Evolutionary conservation across 2,329 filamentous ascomycete genomes (phyloP), one percentile per base, ranked within the genome.

Genomic region (Cladophialophora immunda): DNA sequence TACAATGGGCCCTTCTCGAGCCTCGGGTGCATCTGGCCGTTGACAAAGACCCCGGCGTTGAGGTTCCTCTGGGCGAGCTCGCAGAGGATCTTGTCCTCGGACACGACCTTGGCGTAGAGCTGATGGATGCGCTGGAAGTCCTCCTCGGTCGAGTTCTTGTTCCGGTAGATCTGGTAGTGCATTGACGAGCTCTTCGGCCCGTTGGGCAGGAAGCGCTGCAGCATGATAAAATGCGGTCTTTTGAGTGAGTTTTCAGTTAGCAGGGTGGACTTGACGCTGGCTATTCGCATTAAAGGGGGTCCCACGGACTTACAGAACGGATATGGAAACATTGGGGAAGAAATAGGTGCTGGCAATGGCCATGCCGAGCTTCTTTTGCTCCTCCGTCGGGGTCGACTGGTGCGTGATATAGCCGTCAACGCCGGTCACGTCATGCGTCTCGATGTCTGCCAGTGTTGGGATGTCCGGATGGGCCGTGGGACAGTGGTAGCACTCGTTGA

Each of bases 61-160:
- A 90, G 81, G 75, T 90, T 90, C 75, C 81, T 82, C 73, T 90
- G 87, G 1, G 86, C 83, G 13, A 81, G 82, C 70, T 83, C 79
- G 78, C 87, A 90, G 29, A 90, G 83, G 8, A 84, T 80, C 73
- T 89, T 89, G 78, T 90, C 88, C 76, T 90, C 88, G 1, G 82
- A 81, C 84, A 89, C 86, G 76, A 90, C 83, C 45, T 85, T 84
- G 76, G 86, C 87, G 80, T 89, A 90, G 72, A 89, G 85, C 54
- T 84, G 77, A 75, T 82, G 83, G 76, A 89, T 86, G 60, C 80
- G 76, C n/a, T 82, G 76, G 74, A 90, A 90, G 68, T 88, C 84
- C 30, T 84, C 83, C 7, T 89, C 85, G 19, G 80, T 81, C 2
- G 86, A 84, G 74, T 85, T 78, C 75, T 86, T 87, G 81, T 89